These are phyloP conservation scores for Nymphaea thermarum DNA, from an alignment of 164 flowering plant species.

Conservation along the genomic window DNA sequence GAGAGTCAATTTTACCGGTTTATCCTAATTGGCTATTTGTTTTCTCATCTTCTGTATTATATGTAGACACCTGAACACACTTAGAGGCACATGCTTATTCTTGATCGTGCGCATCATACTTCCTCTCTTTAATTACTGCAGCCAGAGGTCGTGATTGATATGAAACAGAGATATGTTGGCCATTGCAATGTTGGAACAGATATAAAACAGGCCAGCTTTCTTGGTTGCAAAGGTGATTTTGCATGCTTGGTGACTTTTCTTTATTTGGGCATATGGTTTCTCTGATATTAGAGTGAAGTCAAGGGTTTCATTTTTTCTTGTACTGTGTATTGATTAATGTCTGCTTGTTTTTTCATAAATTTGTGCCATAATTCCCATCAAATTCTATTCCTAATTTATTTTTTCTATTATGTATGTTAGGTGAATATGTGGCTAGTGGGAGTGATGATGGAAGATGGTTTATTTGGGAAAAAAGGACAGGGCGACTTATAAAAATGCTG, in stretches of 20 bases:
- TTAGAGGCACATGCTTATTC: too few relatives aligned
- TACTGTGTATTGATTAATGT: too few relatives aligned
- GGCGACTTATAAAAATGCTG: conserved; percentile 86
- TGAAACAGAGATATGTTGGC: conserved; percentile 87
- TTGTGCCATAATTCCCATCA: too few relatives aligned
- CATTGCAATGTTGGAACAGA: conserved; percentile 97
- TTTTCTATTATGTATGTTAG: conserved; percentile 17
- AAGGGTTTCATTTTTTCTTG: too few relatives aligned
- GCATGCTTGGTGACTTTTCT: neutral
- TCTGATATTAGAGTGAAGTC: too few relatives aligned
- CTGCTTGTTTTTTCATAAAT: too few relatives aligned
- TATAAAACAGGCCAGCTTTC: conserved; percentile 94
- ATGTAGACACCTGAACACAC: too few relatives aligned
- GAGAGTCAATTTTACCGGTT: too few relatives aligned
- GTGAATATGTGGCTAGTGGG: conserved; percentile 88
- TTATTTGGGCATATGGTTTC: neutral
- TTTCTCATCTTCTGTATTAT: too few relatives aligned
- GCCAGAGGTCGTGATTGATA: conserved; percentile 73
- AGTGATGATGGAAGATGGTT: conserved; percentile 99
- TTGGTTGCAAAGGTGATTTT: conserved; percentile 68
- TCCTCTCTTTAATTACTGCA: conserved; percentile 19
- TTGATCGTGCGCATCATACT: neutral
- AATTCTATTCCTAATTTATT: too few relatives aligned
- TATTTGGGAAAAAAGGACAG: conserved; percentile 93
- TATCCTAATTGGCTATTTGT: too few relatives aligned